A percentile compares a stretch with the other conserved stretches of the same genome.
Conservation (phyloP, 805 yeast genomes). For the Wickerhamiella galacta region DNA sequence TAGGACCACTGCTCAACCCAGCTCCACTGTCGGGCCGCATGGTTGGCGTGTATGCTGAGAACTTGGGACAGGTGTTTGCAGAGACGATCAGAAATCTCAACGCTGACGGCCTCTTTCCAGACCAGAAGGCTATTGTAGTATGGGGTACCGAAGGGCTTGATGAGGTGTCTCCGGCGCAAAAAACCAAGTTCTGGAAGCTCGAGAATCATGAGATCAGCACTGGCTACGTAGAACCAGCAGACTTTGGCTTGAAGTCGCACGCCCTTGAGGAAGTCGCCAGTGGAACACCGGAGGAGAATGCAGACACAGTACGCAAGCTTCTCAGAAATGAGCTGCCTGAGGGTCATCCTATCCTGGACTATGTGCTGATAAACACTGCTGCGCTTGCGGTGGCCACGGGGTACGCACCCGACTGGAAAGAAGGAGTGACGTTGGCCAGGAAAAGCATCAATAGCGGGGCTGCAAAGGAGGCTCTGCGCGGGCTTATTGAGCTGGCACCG, state of each 20-base stretch:
- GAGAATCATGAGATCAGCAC: slow-evolving; percentile 22
- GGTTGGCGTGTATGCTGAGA: slow-evolving; percentile 74
- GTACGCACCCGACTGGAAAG: slow-evolving; percentile 45
- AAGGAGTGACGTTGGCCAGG: slow-evolving; percentile 63
- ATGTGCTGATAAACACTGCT: slow-evolving; percentile 77
- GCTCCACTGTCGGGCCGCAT: slow-evolving; percentile 65
- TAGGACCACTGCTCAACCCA: slow-evolving; percentile 92
- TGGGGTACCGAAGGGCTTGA: slow-evolving; percentile 88
- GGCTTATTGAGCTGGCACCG: too few species aligned
- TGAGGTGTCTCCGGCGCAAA: slow-evolving; percentile 83
- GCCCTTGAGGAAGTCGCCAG: slow-evolving; percentile 50
- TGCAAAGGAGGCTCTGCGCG: slow-evolving; percentile 47
- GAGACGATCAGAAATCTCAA: slow-evolving; percentile 57
- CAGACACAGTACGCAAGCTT: slow-evolving; percentile 35
- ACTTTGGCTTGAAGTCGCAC: slow-evolving; percentile 71
- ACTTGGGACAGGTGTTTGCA: slow-evolving; percentile 70
- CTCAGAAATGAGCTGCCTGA: slow-evolving; percentile 28
- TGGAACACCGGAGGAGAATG: slow-evolving; percentile 80
- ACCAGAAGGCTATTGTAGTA: slow-evolving; percentile 56
- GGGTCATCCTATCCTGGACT: slow-evolving; percentile 56
- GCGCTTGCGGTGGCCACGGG: slow-evolving; percentile 75
- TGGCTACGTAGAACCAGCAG: slow-evolving; percentile 34
- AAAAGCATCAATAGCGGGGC: slow-evolving; percentile 48
- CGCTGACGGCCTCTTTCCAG: slow-evolving; percentile 26
- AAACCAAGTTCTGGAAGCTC: slow-evolving; percentile 65